Evolutionary conservation across 805 yeast species (phyloP).

Genomic region (Candida fluviatilis): DNA sequence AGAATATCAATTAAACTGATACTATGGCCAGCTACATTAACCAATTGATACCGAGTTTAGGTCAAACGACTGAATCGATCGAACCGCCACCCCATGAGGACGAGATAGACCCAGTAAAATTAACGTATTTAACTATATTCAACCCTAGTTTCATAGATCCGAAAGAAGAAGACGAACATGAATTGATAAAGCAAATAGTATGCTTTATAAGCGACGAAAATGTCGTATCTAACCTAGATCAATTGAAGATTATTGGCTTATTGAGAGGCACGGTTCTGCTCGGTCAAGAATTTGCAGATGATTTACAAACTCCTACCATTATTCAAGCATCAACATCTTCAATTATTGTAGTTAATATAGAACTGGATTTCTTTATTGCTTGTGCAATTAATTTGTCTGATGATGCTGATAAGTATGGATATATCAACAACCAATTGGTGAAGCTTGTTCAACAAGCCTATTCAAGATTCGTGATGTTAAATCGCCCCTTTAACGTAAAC

Average conservation of each 20-base stretch:
- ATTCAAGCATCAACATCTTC: constrained; percentile 24
- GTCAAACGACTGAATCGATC: constrained; percentile 5
- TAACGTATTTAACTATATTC: constrained; percentile 25
- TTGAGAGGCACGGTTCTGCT: constrained; percentile 34
- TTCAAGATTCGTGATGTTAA: constrained; percentile 22
- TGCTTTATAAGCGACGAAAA: constrained; percentile 21
- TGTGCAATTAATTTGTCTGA: constrained; percentile 20
- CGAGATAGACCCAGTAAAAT: constrained; percentile 1
- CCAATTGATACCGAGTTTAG: constrained; percentile 26
- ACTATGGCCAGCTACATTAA: constrained; percentile 18
- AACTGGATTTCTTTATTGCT: constrained; percentile 21
- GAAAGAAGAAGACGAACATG: constrained; percentile 25
- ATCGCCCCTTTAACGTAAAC: constrained; percentile 19
- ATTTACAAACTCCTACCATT: constrained; percentile 12
- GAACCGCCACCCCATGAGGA: constrained; percentile 1
- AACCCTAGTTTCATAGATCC: constrained; percentile 25
- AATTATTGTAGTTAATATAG: constrained; percentile 22
- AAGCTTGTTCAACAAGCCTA: constrained; percentile 19
- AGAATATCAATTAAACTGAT: background rate
- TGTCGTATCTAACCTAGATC: constrained; percentile 14
- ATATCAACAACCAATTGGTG: constrained; percentile 23
- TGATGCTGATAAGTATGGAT: constrained; percentile 13
- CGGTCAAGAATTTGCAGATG: constrained; percentile 19
- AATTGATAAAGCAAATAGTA: constrained; percentile 28
- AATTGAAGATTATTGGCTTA: constrained; percentile 30